Percentiles rank a stretch among this genome's conserved stretches.
phyloP scores from a whole-genome alignment of 768 basidiomycete species.

The Mycena capillaripes region DNA sequence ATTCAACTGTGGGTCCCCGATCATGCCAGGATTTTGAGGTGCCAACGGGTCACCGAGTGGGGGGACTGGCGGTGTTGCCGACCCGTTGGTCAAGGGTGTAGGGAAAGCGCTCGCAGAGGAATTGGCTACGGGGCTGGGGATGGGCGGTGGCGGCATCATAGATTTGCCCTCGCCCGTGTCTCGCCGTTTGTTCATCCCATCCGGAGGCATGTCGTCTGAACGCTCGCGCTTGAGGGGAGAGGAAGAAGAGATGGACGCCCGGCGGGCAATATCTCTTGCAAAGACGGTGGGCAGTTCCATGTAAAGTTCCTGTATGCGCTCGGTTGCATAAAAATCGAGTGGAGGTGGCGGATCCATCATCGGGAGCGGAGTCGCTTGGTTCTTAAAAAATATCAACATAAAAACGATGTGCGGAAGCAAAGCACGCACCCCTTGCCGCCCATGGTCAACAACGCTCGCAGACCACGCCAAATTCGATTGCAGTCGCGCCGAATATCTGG shows the following conservation, averaged over 20 bases:
- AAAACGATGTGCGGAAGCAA: slow-evolving; percentile 28
- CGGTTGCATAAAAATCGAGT: slow-evolving; percentile 65
- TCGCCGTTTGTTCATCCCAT: slow-evolving; percentile 69
- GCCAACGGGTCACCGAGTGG: neutral
- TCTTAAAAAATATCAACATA: slow-evolving; percentile 45
- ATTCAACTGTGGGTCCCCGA: slow-evolving; percentile 17
- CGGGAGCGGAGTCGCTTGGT: slow-evolving; percentile 57
- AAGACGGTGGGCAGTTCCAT: slow-evolving; percentile 71
- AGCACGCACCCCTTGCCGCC: slow-evolving; percentile 57
- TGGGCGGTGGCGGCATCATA: slow-evolving; percentile 59
- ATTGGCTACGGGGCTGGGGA: slow-evolving; percentile 45
- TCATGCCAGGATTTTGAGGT: slow-evolving; percentile 28
- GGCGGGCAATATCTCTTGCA: slow-evolving; percentile 69
- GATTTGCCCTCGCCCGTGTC: slow-evolving; percentile 77
- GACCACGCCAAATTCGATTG: slow-evolving; percentile 82
- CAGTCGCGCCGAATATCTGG: slow-evolving; percentile 71
- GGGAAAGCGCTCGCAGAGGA: slow-evolving; percentile 38
- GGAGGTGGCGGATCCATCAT: slow-evolving; percentile 67
- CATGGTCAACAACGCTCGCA: slow-evolving; percentile 72
- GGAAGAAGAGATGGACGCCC: slow-evolving; percentile 38
- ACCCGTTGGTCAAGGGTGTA: slow-evolving; percentile 48
- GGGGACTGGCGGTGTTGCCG: slow-evolving; percentile 10
- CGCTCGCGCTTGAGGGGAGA: slow-evolving; percentile 71
- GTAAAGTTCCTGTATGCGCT: slow-evolving; percentile 78
- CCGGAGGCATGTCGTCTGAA: slow-evolving; percentile 61